Evolutionary conservation across 495 filamentous ascomycete genomes (phyloP).

Genomic region (Aspergillus mulundensis): DNA sequence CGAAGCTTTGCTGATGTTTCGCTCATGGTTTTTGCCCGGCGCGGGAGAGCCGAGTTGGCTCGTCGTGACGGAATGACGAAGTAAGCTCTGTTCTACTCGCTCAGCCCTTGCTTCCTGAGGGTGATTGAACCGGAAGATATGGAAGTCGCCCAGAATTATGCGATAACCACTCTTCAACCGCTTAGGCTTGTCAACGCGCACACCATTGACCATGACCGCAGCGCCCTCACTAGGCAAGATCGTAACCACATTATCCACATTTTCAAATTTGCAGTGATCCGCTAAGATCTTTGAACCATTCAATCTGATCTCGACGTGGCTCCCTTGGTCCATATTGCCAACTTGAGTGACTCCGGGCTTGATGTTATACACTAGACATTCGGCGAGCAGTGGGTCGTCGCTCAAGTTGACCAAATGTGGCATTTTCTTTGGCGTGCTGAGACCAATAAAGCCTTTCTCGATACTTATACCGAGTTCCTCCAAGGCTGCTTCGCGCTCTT

Average conservation of each 20-base stretch:
- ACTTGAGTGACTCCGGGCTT: constrained; percentile 92
- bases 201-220: constrained; percentile 95
- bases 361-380: constrained; percentile 97
- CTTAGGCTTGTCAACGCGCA: constrained; percentile 76
- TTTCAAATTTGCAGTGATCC: constrained; percentile 92
- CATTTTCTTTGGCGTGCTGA: constrained; percentile 98
- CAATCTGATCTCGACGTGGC: constrained; percentile 80
- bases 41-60: constrained; percentile 73
- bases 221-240: constrained; percentile 84
- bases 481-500: constrained; percentile 89
- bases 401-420: constrained; percentile 97
- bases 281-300: constrained; percentile 90
- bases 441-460: constrained; percentile 93
- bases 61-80: constrained; percentile 84
- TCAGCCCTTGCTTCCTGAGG: constrained; percentile 93
- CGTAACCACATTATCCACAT: constrained; percentile 85
- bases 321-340: constrained; percentile 80
- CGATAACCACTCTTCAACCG: constrained; percentile 87
- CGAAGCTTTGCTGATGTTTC: constrained; percentile 68
- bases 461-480: constrained; percentile 98
- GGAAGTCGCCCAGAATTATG: constrained; percentile 96
- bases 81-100: constrained; percentile 78
- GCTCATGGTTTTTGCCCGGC: constrained; percentile 68
- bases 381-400: constrained; percentile 90
- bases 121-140: constrained; percentile 99